Evolutionary conservation across 2,329 filamentous ascomycete species (phyloP).

Genomic region (Aspergillus sp.): DNA sequence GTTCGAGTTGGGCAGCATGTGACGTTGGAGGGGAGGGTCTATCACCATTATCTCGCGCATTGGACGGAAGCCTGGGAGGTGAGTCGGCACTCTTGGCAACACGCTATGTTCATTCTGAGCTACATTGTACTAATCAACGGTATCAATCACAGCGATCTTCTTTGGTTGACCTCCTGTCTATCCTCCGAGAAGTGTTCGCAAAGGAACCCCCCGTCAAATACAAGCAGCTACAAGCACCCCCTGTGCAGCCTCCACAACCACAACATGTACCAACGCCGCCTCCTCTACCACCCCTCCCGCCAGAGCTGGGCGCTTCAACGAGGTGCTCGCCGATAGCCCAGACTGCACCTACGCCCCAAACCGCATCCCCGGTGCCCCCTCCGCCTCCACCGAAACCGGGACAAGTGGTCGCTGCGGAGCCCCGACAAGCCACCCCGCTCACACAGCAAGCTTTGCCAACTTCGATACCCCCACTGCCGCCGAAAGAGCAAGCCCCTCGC

Average conservation of each 20-base stretch:
- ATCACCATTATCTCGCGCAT: conserved; percentile 90
- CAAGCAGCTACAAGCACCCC: conserved; percentile 49
- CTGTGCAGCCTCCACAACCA: conserved; percentile 33
- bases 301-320: conserved; percentile 52
- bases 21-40: conserved; percentile 86
- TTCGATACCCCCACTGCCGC: conserved; percentile 40
- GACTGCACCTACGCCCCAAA: conserved; percentile 11
- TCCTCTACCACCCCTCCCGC: conserved; percentile 70
- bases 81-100: conserved; percentile 39
- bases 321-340: conserved; percentile 33
- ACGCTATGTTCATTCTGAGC: background rate
- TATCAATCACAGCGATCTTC: conserved; percentile 66
- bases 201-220: conserved; percentile 92
- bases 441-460: conserved; percentile 31
- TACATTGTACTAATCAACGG: background rate
- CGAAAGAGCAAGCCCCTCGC: conserved; percentile 26
- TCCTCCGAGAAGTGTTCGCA: conserved; percentile 82
- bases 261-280: conserved; percentile 52
- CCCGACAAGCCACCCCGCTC: conserved; percentile 16
- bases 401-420: conserved; percentile 16
- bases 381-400: conserved; percentile 40
- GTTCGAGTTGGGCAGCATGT: conserved; percentile 93
- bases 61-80: conserved; percentile 92
- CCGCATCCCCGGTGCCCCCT: conserved; percentile 26
- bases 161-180: conserved; percentile 75